Percentiles rank a stretch among this genome's conserved stretches.
These are phyloP conservation scores for Keqinozyma sinolaborantium DNA, from an alignment of 1,139 yeast genomes.

Conservation along the genomic window DNA sequence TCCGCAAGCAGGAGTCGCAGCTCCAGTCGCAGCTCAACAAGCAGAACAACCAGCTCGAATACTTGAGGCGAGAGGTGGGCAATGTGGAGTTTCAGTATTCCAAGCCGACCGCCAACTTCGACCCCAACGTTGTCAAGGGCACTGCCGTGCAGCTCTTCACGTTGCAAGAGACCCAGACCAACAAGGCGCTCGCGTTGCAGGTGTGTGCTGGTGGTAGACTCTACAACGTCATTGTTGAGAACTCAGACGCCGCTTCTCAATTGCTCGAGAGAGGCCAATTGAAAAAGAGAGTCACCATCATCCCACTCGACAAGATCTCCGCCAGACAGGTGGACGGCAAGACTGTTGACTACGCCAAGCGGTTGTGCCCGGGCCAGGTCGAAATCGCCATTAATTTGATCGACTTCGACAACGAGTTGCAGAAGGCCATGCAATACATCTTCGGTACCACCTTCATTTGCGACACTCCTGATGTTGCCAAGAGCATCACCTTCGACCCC, in stretches of 20 bases:
- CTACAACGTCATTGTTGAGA: constrained; percentile 89
- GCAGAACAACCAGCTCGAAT: constrained; percentile 50
- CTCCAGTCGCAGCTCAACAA: constrained; percentile 25
- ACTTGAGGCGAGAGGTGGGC: constrained; percentile 61
- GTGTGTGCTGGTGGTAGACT: constrained; percentile 92
- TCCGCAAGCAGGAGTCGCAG: constrained; percentile 41
- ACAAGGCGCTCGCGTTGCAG: constrained; percentile 81
- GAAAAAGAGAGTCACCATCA: constrained; percentile 81
- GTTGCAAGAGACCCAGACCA: constrained; percentile 52
- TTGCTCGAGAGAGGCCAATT: constrained; percentile 76
- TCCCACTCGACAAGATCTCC: constrained; percentile 84
- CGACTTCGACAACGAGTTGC: constrained; percentile 66
- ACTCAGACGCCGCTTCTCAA: constrained; percentile 78
- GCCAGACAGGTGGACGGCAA: constrained; percentile 47
- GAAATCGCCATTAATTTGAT: constrained; percentile 82
- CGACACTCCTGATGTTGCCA: constrained; percentile 83
- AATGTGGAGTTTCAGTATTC: constrained; percentile 75
- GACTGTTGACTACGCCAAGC: constrained; percentile 57
- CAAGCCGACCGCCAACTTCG: constrained; percentile 60
- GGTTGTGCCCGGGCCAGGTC: constrained; percentile 75
- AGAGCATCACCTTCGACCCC: constrained; percentile 82
- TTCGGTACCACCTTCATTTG: constrained; percentile 89
- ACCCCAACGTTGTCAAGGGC: constrained; percentile 70
- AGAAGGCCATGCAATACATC: constrained; percentile 85
- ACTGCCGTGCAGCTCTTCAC: constrained; percentile 83